phyloP scores from a whole-genome alignment of 2,329 filamentous ascomycete species.

The Aspergillus arachidicola region DNA sequence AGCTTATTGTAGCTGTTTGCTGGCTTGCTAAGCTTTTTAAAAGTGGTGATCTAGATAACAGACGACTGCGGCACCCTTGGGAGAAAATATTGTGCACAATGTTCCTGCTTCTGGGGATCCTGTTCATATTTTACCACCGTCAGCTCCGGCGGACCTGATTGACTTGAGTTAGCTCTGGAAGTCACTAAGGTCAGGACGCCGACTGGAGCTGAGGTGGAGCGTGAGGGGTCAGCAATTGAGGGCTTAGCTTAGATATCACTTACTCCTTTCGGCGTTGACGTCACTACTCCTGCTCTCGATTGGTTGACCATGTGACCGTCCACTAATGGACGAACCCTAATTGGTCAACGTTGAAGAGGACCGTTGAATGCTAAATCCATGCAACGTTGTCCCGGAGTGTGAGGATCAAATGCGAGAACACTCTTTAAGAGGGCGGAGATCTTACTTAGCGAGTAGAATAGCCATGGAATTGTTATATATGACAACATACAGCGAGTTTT shows the following conservation, averaged over 20 bases:
- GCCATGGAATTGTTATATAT: neutral
- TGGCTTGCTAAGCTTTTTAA: neutral
- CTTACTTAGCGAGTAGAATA: too few species aligned
- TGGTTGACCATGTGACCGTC: neutral
- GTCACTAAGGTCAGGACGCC: neutral
- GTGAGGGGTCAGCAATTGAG: neutral
- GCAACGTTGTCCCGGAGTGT: neutral
- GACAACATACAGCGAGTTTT: neutral
- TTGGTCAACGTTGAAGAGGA: neutral
- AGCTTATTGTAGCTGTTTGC: neutral
- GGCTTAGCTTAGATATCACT: neutral
- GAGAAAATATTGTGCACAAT: neutral
- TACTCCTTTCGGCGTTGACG: neutral
- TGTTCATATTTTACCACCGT: neutral
- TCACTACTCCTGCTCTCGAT: neutral
- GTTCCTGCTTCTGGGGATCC: neutral
- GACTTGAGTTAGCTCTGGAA: neutral
- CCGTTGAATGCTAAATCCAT: neutral
- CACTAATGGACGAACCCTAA: neutral
- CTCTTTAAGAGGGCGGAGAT: rapidly evolving
- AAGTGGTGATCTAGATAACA: neutral
- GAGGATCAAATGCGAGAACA: neutral
- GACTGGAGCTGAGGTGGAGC: neutral
- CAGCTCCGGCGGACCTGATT: neutral
- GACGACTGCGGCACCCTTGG: neutral